These are phyloP conservation scores for Camelina sativa DNA, from an alignment of 345 rosid species.

Conservation along the genomic window DNA sequence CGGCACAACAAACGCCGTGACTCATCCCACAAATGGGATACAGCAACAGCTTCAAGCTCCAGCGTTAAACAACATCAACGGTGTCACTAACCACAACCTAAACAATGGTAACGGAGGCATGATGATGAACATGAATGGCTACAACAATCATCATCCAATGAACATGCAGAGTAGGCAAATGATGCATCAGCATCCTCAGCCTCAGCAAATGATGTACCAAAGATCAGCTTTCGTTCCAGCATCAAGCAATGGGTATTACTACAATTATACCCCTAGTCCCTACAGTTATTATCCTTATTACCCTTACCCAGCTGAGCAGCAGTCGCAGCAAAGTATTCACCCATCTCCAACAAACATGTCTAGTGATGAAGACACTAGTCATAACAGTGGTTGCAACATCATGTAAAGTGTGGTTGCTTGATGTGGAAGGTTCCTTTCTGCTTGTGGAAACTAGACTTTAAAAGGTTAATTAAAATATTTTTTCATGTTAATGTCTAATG, in stretches of 20 bases:
- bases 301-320: conserved; percentile 42
- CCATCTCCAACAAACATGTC: conserved; percentile 28
- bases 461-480: background rate
- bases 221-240: conserved; percentile 59
- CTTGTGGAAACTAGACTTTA: background rate
- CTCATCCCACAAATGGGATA: conserved; percentile 37
- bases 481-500: conserved; percentile 10
- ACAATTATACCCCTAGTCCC: conserved; percentile 49
- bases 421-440: conserved; percentile 4
- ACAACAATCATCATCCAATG: conserved; percentile 36
- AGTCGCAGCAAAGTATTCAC: conserved; percentile 31
- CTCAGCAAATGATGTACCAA: conserved; percentile 73
- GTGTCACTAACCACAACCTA: conserved; percentile 47
- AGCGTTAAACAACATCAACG: conserved; percentile 54
- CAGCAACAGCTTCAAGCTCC: conserved; percentile 50
- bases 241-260: conserved; percentile 64
- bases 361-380: conserved; percentile 31
- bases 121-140: conserved; percentile 53
- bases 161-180: conserved; percentile 55
- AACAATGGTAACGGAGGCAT: conserved; percentile 42
- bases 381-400: conserved; percentile 33
- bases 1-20: conserved; percentile 41
- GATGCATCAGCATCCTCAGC: conserved; percentile 47
- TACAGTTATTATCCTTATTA: conserved; percentile 47
- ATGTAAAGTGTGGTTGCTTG: conserved; percentile 40